These are phyloP conservation scores for Pisolithus sp. DNA, from an alignment of 768 basidiomycete species.

Conservation along the genomic window DNA sequence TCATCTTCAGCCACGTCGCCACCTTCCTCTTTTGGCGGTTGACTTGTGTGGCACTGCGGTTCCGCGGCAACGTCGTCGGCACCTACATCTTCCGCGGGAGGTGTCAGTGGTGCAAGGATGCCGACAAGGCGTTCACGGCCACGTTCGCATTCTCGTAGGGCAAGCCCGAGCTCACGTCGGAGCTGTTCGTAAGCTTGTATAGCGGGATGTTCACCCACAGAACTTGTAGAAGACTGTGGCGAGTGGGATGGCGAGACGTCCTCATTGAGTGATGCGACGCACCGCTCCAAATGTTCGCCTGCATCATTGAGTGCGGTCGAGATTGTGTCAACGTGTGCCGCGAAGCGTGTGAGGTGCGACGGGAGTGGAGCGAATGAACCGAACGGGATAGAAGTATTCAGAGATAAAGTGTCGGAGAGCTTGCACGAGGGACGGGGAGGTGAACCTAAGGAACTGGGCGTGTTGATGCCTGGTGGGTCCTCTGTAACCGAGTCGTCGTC, in stretches of 20 bases:
- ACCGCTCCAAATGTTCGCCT: slow-evolving; percentile 56
- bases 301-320: slow-evolving; percentile 66
- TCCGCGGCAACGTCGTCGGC: not conserved
- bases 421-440: slow-evolving; percentile 12
- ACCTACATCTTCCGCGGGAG: slow-evolving; percentile 38
- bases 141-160: slow-evolving; percentile 76
- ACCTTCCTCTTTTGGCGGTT: not conserved
- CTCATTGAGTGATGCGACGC: slow-evolving; percentile 51
- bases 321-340: slow-evolving; percentile 67
- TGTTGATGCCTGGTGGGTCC: slow-evolving; percentile 8
- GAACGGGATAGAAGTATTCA: not conserved
- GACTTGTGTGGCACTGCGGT: too few relatives aligned
- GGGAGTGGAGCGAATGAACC: slow-evolving; percentile 71
- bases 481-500: slow-evolving; percentile 43
- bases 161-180: slow-evolving; percentile 69
- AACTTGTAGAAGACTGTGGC: slow-evolving; percentile 13
- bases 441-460: slow-evolving; percentile 13
- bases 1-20: slow-evolving; percentile 2
- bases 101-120: slow-evolving; percentile 42
- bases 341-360: slow-evolving; percentile 61
- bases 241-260: slow-evolving; percentile 23
- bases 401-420: slow-evolving; percentile 8
- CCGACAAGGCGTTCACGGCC: slow-evolving; percentile 61
- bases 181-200: slow-evolving; percentile 70
- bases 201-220: slow-evolving; percentile 36